Evolutionary conservation across 352 stramenopile species (phyloP), one percentile per base, ranked within the genome.

Genomic region (Globisporangium paddicum): DNA sequence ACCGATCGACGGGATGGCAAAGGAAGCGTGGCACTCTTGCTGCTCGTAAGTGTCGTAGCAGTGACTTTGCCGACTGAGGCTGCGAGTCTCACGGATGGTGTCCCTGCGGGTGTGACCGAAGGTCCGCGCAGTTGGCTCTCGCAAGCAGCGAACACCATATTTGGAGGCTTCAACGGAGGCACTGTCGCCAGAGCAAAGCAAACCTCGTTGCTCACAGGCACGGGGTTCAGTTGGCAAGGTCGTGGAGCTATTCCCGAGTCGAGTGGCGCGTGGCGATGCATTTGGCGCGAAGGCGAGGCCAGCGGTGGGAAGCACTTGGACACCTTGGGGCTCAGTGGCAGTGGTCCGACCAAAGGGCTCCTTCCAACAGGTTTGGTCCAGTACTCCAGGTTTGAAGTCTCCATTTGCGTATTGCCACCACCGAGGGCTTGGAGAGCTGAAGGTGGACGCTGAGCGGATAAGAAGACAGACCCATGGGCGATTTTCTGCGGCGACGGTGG

Each of bases 401-500:
- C 25, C 25, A 50, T 40, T n/a, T 16, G 35, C 35, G 23, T 16
- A 7, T 32, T 26, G 11, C 21, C 32, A 40, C 21, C 26, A 11
- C 19, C 19, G 3, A 8, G 37, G 56, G 40, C 25, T 6, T 50
- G 25, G 0, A 55, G 11, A 1, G 44, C n/a, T 14, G 44, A 32
- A n/a, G 37, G 42, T 14, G 60, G 60, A 41, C 45, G 60, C 37
- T 60, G 52, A 0, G 57, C 37, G 5, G 62, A 66, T 44, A 70
- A 35, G 25, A 70, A 74, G 6, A 77, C 66, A 0, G 69, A 70
- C 5, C 69, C 64, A 26, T 77, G 69, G 7, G 63, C 34, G 55
- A 77, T 62, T 25, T 60, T 62, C n/a, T 67, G 59, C 16, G 66
- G 66, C 16, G 66, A 77, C 25, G 60, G 63, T 19, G 66, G 69